A percentile compares a stretch with the other conserved stretches of the same genome.
These are phyloP conservation scores for Neonectria magnoliae DNA, from an alignment of 2,329 filamentous ascomycete genomes.

Conservation along the genomic window DNA sequence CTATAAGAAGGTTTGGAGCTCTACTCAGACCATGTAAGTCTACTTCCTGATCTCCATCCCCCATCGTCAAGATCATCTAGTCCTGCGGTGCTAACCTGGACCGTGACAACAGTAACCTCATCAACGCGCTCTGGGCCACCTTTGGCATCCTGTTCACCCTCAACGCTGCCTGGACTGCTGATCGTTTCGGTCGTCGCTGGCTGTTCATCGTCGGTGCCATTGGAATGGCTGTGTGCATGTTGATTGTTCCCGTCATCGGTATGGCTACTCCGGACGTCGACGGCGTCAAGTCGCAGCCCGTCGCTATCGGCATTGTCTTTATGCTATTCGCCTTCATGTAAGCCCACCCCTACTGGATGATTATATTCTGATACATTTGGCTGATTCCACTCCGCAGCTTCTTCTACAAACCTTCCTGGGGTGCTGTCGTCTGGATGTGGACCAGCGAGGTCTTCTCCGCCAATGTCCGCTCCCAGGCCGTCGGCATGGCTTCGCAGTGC, in stretches of 20 bases:
- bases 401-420: slow-evolving; percentile 77
- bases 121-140: slow-evolving; percentile 79
- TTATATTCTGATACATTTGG: background rate
- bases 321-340: slow-evolving; percentile 70
- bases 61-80: background rate
- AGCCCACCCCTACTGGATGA: background rate
- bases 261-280: slow-evolving; percentile 60
- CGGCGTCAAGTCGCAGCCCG: slow-evolving; percentile 64
- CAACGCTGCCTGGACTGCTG: slow-evolving; percentile 78
- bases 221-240: slow-evolving; percentile 77
- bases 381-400: slow-evolving; percentile 49
- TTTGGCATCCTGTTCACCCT: slow-evolving; percentile 78
- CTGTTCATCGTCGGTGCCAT: slow-evolving; percentile 74
- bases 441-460: slow-evolving; percentile 75
- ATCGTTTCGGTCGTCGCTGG: slow-evolving; percentile 76
- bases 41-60: background rate
- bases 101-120: slow-evolving; percentile 59
- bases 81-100: slow-evolving; percentile 4
- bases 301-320: slow-evolving; percentile 75
- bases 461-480: slow-evolving; percentile 77
- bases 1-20: slow-evolving; percentile 75
- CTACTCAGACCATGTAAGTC: slow-evolving; percentile 60
- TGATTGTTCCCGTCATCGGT: slow-evolving; percentile 63
- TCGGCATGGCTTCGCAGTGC: slow-evolving; percentile 71
- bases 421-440: slow-evolving; percentile 77